Conservation (phyloP, 345 rosid species). For the Iberis pinnata region DNA sequence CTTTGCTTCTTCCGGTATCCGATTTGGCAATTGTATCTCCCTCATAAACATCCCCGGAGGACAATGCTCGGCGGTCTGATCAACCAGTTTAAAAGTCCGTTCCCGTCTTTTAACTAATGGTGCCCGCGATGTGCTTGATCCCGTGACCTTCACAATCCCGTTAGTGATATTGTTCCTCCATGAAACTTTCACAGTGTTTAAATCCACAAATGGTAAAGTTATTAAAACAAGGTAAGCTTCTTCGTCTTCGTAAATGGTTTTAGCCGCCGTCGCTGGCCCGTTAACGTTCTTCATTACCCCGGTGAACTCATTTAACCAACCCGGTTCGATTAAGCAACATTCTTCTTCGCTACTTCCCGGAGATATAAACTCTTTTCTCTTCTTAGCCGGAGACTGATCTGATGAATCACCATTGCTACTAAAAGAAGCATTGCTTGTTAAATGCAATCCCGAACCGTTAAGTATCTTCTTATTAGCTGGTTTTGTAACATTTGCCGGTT, state of each 20-base stretch:
- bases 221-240: constrained; percentile 64
- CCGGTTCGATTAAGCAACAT: constrained; percentile 45
- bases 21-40: constrained; percentile 72
- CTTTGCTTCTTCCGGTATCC: constrained; percentile 90
- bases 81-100: constrained; percentile 84
- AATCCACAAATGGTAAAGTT: constrained; percentile 88
- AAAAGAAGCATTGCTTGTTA: constrained; percentile 61
- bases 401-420: constrained; percentile 59
- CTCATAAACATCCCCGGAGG: constrained; percentile 95
- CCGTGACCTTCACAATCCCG: constrained; percentile 79
- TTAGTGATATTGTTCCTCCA: constrained; percentile 80
- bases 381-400: constrained; percentile 63
- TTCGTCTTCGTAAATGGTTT: constrained; percentile 86
- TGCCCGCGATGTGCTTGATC: constrained; percentile 68
- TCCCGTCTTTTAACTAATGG: constrained; percentile 73
- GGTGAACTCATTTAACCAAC: constrained; percentile 63
- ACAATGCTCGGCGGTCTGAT: constrained; percentile 85
- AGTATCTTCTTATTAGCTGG: constrained; percentile 55
- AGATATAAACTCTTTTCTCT: constrained; percentile 75
- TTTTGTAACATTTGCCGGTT: constrained; percentile 48
- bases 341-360: constrained; percentile 61
- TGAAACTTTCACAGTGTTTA: constrained; percentile 82
- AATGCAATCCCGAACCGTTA: constrained; percentile 70
- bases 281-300: constrained; percentile 71
- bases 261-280: constrained; percentile 93